phyloP scores from a whole-genome alignment of 1,139 yeast genomes.

The Saccharomyces pastorianus region DNA sequence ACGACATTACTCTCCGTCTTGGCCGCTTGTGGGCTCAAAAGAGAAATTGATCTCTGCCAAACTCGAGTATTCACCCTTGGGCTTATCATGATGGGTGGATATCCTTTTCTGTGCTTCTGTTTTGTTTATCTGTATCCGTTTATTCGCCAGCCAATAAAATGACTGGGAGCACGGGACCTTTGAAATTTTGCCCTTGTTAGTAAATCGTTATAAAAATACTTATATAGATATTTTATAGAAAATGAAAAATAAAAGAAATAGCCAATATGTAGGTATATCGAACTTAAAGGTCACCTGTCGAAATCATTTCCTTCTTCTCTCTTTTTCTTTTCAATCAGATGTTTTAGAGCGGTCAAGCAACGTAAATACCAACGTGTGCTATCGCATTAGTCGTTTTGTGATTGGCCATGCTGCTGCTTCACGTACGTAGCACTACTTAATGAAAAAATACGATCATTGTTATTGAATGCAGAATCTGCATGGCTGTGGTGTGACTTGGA shows the following conservation, averaged over 20 bases:
- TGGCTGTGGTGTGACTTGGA: constrained; percentile 44
- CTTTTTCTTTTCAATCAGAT: neutral
- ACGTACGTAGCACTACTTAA: constrained; percentile 68
- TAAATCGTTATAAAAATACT: neutral
- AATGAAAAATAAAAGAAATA: neutral
- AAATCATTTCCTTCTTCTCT: neutral
- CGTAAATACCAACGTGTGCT: neutral
- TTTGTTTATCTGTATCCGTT: neutral
- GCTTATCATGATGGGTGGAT: neutral
- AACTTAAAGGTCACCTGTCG: neutral
- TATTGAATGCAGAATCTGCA: constrained; percentile 46
- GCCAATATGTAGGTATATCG: neutral
- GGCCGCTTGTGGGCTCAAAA: neutral
- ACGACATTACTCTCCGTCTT: neutral
- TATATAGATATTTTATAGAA: neutral
- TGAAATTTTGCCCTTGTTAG: neutral
- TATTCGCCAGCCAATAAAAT: neutral
- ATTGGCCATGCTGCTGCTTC: constrained; percentile 45
- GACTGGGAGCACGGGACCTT: constrained; percentile 1
- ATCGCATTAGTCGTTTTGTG: constrained; percentile 13
- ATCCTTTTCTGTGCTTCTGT: neutral
- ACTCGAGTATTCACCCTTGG: neutral
- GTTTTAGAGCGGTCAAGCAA: neutral
- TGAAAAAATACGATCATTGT: constrained; percentile 80
- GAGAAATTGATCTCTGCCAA: neutral